Base-by-base conservation (phyloP, 805 yeast species). In the Candida loeiensis region DNA sequence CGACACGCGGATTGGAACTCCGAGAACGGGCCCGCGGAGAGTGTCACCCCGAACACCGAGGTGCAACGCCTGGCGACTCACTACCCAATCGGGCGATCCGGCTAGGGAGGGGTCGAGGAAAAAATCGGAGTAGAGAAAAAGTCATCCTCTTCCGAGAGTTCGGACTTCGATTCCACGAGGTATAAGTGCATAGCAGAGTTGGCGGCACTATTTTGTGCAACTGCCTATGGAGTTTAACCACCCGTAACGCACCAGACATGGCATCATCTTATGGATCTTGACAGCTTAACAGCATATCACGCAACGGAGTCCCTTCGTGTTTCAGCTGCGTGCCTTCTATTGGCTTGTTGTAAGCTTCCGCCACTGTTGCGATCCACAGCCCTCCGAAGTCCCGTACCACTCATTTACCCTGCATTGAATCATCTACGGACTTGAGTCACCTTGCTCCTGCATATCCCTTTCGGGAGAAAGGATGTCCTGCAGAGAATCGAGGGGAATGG, bases 401-500 rank as follows among this genome's bases (percentile, higher is more conserved):
- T 21, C 6, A 21, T 6, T 21, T 6, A 9, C 24, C 6, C 24
- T 21, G 6, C 24, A 21, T 28, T 34, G 37, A 34, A 21, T 17
- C 37, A 34, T 19, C 26, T 26, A 18, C 35, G 35, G 35, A 32
- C 35, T 32, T 34, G 37, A 34, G 37, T 34, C 37, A 34, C 12
- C 37, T 13, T 14, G 14, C 16, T 6, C 37, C 37, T 34, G 29
- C 29, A 34, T 24, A 34, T 14, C 15, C 3, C 8, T 7, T 6
- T 25, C 38, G 45, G 45, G 13, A 16, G 28, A 29, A 42, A 26
- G 45, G 42, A 33, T 24, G 39, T 30, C 34, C 37, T 21, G 40
- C 18, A 38, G 11, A 24, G 16, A 34, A 22, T 6, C 29, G 20
- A 26, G 30, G 22, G 20, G 30, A 14, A 21, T 26, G n/a, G 8